Percentiles rank a stretch among this genome's conserved stretches.
Conservation (phyloP, 441 rosid species). For the Cnidoscolus chayamansa region DNA sequence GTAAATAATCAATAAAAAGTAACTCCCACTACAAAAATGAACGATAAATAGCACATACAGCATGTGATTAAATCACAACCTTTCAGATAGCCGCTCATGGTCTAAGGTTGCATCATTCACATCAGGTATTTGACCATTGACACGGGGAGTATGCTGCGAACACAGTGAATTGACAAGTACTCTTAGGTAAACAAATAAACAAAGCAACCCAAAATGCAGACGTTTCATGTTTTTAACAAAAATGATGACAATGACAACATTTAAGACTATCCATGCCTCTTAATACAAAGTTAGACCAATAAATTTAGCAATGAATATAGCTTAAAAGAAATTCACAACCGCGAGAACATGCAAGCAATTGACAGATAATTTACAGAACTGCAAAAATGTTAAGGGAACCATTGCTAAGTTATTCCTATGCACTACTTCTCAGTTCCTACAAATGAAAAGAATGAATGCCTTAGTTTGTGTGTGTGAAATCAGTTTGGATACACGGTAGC, state of each 20-base stretch:
- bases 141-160: constrained; percentile 86
- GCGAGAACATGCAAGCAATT: not conserved
- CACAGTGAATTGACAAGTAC: constrained; percentile 20
- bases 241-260: not conserved
- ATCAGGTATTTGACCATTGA: constrained; percentile 28
- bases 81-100: no score
- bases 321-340: not conserved
- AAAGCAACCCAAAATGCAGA: not conserved
- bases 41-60: no score
- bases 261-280: not conserved
- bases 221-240: not conserved
- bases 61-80: no score
- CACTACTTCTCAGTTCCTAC: not conserved
- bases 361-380: no score
- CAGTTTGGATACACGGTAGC: not conserved
- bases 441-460: not conserved
- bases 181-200: not conserved
- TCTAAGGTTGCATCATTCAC: no score
- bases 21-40: no score
- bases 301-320: not conserved
- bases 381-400: not conserved
- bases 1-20: no score
- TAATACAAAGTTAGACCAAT: not conserved
- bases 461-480: not conserved
- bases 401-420: not conserved